phyloP scores from a whole-genome alignment of 2,329 filamentous ascomycete species.

The Bimuria novae-zelandiae region DNA sequence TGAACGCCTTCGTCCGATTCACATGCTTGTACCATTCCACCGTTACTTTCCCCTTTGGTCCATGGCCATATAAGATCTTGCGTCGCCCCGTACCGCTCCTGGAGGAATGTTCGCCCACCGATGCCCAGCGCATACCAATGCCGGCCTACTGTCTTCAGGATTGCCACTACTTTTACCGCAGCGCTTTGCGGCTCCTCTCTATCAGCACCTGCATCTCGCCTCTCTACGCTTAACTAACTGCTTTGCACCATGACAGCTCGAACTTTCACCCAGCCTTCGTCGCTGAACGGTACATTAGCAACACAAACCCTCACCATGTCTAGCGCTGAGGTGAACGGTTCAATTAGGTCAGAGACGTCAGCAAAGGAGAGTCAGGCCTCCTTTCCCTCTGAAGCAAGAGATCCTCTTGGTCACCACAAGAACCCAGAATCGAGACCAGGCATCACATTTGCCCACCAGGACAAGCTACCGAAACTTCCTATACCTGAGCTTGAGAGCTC shows the following conservation, averaged over 20 bases:
- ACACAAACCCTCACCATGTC: constrained; percentile 39
- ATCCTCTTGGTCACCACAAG: constrained; percentile 54
- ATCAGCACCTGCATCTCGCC: constrained; percentile 79
- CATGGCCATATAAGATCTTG: constrained; percentile 37
- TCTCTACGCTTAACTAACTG: constrained; percentile 67
- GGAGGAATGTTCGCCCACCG: constrained; percentile 24
- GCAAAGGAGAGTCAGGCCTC: constrained; percentile 59
- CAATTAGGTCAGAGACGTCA: constrained; percentile 51
- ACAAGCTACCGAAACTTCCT: constrained; percentile 86
- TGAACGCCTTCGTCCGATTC: constrained; percentile 36
- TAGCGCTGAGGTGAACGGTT: constrained; percentile 43
- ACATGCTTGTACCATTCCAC: constrained; percentile 37
- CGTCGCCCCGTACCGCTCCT: constrained; percentile 18
- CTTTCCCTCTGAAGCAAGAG: constrained; percentile 52
- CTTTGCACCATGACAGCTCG: constrained; percentile 67
- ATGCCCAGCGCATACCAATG: constrained; percentile 62
- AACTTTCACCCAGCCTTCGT: constrained; percentile 72
- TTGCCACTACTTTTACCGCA: constrained; percentile 93
- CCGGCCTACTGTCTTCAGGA: constrained; percentile 81
- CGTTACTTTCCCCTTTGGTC: constrained; percentile 40
- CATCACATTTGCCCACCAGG: constrained; percentile 87
- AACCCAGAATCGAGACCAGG: constrained; percentile 66
- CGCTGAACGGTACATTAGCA: constrained; percentile 72
- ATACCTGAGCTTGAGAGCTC: constrained; percentile 85
- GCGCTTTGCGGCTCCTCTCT: constrained; percentile 81